phyloP scores from a whole-genome alignment of 2,329 filamentous ascomycete species.

The Colletotrichum trifolii region DNA sequence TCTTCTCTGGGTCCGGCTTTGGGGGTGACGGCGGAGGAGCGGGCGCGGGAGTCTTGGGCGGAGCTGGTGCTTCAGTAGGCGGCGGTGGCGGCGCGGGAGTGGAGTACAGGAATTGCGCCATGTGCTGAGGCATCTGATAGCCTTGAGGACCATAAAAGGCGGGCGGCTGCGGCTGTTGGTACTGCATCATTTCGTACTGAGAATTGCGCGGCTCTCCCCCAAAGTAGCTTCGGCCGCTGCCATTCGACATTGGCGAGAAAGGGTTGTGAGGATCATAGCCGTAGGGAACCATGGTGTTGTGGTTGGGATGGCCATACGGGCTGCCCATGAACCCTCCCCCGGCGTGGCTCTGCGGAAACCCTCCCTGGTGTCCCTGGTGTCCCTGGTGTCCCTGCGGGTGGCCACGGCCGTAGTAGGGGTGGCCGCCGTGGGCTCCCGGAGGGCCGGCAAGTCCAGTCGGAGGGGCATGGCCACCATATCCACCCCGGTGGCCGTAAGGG shows the following conservation, averaged over 20 bases:
- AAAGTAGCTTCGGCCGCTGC: conserved; percentile 54
- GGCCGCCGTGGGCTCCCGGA: conserved; percentile 34
- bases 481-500: conserved; percentile 49
- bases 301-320: conserved; percentile 47
- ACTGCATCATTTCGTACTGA: conserved; percentile 65
- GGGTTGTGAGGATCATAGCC: conserved; percentile 53
- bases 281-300: conserved; percentile 60
- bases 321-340: conserved; percentile 54
- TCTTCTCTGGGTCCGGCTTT: conserved; percentile 66
- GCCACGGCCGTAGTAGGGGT: conserved; percentile 42
- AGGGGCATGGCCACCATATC: conserved; percentile 31
- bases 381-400: conserved; percentile 37
- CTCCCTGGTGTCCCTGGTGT: conserved; percentile 31
- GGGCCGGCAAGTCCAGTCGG: background rate
- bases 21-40: conserved; percentile 55
- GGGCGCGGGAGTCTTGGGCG: conserved; percentile 49
- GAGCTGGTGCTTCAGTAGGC: conserved; percentile 52
- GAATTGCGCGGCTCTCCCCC: conserved; percentile 48
- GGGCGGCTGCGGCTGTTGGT: conserved; percentile 48
- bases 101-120: conserved; percentile 54
- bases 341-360: conserved; percentile 62
- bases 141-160: conserved; percentile 46
- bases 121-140: conserved; percentile 45
- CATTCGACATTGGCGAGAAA: conserved; percentile 55
- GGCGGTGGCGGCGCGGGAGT: conserved; percentile 54